Base-by-base conservation (phyloP, 352 stramenopile species). In the Thraustochytrium sp. region DNA sequence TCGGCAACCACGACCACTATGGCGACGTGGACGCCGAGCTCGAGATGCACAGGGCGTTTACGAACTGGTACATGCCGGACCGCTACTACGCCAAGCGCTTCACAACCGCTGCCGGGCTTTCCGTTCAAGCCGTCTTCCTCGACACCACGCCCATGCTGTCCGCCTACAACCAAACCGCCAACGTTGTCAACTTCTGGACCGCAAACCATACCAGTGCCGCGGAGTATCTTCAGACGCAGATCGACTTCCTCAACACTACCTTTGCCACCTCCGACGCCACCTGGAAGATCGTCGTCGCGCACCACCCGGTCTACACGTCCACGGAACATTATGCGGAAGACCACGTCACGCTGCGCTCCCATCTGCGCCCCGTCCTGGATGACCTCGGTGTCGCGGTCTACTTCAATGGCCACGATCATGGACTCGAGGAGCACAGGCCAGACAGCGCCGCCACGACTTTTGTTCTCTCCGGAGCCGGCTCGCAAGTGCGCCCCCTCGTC, bases 401-500 rank as follows among this genome's bases (percentile, higher is more conserved):
- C 49, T 84, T 84, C 31, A 76, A 73, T 26, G 75, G 75, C 2
- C 75, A 84, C 49, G 75, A 84, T 26, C 75, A 84, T 29, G 61
- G 61, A 3, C 75, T 84, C 40, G 55, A 84, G 40, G 31, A 55
- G 68, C 68, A 80, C 34, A 18, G 23, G n/a, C 61, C 61, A 8
- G 36, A 13, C 0, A 2, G 18, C 0, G 54, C 34, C 5, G 18
- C 18, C 64, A 26, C 26, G 18, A 61, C 36, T 16, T 83, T 80
- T 48, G 23, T 84, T 38, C 37, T 84, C 1, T 83, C 59, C n/a
- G 75, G 75, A 8, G 75, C 54, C 8, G 75, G 75, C 5, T 76
- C 75, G 8, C 37, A 73, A 26, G 61, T 84, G 0, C 40, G 75
- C 8, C 75, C 75, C 18, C 5, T 31, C 34, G 63, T 44, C 8